Percentiles rank a stretch among this genome's conserved stretches.
These are phyloP conservation scores for Puccinia novopanici DNA, from an alignment of 1,284 basidiomycete species.

Conservation along the genomic window DNA sequence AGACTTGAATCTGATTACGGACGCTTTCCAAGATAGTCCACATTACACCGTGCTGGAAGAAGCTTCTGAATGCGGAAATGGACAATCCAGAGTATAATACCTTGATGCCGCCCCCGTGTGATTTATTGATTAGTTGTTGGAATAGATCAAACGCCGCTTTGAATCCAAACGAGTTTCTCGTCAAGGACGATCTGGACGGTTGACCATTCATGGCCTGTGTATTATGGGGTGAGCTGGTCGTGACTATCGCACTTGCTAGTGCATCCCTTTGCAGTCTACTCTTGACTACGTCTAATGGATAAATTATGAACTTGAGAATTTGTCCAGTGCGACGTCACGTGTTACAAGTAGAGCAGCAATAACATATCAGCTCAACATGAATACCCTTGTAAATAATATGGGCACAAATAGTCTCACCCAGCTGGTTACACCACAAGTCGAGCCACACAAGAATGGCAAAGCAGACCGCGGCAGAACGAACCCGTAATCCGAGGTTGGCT, in stretches of 20 bases:
- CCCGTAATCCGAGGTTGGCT: slow-evolving; percentile 74
- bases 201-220: slow-evolving; percentile 11
- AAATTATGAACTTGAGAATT: slow-evolving; percentile 38
- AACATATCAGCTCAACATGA: not conserved
- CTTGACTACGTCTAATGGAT: slow-evolving; percentile 49
- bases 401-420: slow-evolving; percentile 43
- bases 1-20: slow-evolving; percentile 27
- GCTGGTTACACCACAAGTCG: slow-evolving; percentile 76
- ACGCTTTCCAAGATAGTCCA: slow-evolving; percentile 50
- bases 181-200: not conserved
- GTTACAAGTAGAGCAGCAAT: not conserved
- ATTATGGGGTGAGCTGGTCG: not conserved
- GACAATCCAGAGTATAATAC: slow-evolving; percentile 44
- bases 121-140: slow-evolving; percentile 37
- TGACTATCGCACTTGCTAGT: slow-evolving; percentile 20
- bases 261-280: slow-evolving; percentile 49
- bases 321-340: not conserved
- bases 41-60: slow-evolving; percentile 51
- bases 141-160: slow-evolving; percentile 33
- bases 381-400: not conserved
- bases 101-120: slow-evolving; percentile 31
- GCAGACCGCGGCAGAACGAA: slow-evolving; percentile 70
- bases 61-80: slow-evolving; percentile 49
- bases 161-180: slow-evolving; percentile 33
- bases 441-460: slow-evolving; percentile 80